Evolutionary conservation across 164 flowering plant species (phyloP).

Genomic region (Vitis amurensis): DNA sequence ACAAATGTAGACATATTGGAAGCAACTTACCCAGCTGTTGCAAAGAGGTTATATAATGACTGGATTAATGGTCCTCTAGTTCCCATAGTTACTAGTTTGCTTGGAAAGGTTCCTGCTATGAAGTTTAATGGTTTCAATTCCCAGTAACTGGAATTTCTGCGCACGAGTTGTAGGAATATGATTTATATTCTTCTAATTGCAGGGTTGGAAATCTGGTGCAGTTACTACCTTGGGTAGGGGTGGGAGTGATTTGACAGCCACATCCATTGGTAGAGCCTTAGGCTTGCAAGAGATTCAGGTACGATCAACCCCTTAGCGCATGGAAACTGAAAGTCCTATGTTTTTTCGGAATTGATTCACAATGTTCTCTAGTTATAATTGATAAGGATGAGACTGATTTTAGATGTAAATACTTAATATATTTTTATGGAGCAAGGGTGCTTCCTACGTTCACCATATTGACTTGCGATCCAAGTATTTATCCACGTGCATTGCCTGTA

Average conservation of each 20-base stretch:
- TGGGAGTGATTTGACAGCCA: slow-evolving; percentile 96
- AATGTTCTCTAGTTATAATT: too few species aligned
- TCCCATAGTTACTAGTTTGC: slow-evolving; percentile 94
- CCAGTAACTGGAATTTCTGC: too few species aligned
- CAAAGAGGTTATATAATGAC: slow-evolving; percentile 78
- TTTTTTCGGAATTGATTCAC: too few species aligned
- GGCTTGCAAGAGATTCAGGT: slow-evolving; percentile 90
- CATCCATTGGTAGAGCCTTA: slow-evolving; percentile 91
- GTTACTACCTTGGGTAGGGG: slow-evolving; percentile 93
- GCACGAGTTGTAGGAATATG: background rate
- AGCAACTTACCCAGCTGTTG: slow-evolving; percentile 97
- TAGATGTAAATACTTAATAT: too few species aligned
- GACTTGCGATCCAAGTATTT: slow-evolving; percentile 90
- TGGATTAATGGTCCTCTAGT: slow-evolving; percentile 84
- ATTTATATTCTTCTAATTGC: slow-evolving; percentile 10
- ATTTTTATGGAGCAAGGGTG: too few species aligned
- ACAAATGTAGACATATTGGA: slow-evolving; percentile 96
- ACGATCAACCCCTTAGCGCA: background rate
- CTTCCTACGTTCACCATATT: slow-evolving; percentile 8
- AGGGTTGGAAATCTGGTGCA: slow-evolving; percentile 87
- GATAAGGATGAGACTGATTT: too few species aligned
- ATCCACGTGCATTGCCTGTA: slow-evolving; percentile 72
- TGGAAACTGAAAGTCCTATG: too few species aligned
- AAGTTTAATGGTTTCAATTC: background rate
- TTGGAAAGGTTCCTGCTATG: slow-evolving; percentile 70